A percentile compares a stretch with the other conserved stretches of the same genome.
phyloP scores from a whole-genome alignment of 495 filamentous ascomycete species.

The Xeromyces bisporus region DNA sequence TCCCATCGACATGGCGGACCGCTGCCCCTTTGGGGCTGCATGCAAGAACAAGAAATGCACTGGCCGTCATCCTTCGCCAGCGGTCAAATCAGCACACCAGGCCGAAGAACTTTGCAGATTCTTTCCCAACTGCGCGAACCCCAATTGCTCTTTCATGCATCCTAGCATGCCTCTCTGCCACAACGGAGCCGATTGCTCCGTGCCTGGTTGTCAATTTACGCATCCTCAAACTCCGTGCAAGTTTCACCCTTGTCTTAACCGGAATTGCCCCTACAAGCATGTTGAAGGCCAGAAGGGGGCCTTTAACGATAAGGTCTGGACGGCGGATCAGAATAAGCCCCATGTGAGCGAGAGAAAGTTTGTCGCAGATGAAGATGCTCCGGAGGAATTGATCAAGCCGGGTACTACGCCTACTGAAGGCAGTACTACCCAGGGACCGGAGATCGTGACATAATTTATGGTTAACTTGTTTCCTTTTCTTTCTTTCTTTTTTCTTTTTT shows the following conservation, averaged over 20 bases:
- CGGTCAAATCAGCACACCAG: conserved; percentile 56
- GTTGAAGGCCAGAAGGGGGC: conserved; percentile 65
- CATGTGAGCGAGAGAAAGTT: conserved; percentile 91
- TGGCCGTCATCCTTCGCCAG: conserved; percentile 81
- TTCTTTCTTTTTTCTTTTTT: neutral
- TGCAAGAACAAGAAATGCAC: conserved; percentile 95
- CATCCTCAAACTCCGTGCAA: conserved; percentile 73
- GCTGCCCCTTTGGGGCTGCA: conserved; percentile 69
- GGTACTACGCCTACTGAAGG: conserved; percentile 20
- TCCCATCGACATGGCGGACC: conserved; percentile 62
- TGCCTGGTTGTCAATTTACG: conserved; percentile 74
- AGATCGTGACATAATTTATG: conserved; percentile 23
- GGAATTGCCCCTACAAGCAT: conserved; percentile 74
- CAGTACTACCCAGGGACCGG: conserved; percentile 15
- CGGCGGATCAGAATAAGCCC: conserved; percentile 33
- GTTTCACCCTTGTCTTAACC: conserved; percentile 80
- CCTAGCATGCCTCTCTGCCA: conserved; percentile 66
- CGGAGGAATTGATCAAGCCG: conserved; percentile 68
- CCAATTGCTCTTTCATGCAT: conserved; percentile 74
- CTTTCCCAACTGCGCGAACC: conserved; percentile 85
- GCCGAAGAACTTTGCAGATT: conserved; percentile 81
- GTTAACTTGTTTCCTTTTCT: conserved; percentile 1
- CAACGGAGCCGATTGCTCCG: conserved; percentile 82
- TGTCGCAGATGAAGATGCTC: conserved; percentile 45
- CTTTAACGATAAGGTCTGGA: conserved; percentile 90